These are phyloP conservation scores for Fraxinus angustifolia DNA, from an alignment of 305 asterid genomes.

Conservation along the genomic window DNA sequence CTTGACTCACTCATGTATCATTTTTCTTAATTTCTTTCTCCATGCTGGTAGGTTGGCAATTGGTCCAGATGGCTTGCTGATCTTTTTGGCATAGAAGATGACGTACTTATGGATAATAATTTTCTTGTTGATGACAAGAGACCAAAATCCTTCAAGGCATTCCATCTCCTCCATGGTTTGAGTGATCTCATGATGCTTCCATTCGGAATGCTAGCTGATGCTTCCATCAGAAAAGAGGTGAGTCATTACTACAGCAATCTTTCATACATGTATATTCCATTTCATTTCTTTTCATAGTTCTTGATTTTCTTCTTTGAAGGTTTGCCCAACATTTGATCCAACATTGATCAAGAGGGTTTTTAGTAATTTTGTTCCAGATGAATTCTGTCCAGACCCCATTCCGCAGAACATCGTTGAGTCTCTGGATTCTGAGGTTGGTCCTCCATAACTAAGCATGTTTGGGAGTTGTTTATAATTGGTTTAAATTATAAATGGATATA, in stretches of 20 bases:
- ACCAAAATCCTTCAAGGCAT: conserved; percentile 60
- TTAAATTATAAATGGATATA: background rate
- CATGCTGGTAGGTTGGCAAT: conserved; percentile 60
- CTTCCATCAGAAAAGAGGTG: conserved; percentile 73
- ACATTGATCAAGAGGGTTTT: conserved; percentile 63
- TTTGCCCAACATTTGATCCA: conserved; percentile 73
- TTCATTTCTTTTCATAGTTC: background rate
- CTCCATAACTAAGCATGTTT: conserved; percentile 8
- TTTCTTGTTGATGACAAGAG: conserved; percentile 26
- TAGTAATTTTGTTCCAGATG: conserved; percentile 70
- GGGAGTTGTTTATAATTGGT: background rate
- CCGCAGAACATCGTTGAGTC: conserved; percentile 57
- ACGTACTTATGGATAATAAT: conserved; percentile 33
- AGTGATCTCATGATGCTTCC: conserved; percentile 97
- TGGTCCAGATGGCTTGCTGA: conserved; percentile 91
- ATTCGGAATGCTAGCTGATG: conserved; percentile 69
- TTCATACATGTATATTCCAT: background rate
- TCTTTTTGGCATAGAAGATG: conserved; percentile 70
- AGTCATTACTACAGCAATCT: conserved; percentile 15
- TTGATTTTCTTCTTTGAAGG: conserved; percentile 36
- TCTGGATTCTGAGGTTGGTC: conserved; percentile 64
- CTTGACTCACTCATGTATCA: background rate
- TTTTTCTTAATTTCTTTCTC: conserved; percentile 15
- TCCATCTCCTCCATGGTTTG: conserved; percentile 66
- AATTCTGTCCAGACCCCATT: conserved; percentile 79